Base-by-base conservation (phyloP, 306 rosid genomes). In the Gynostemma pentaphyllum region DNA sequence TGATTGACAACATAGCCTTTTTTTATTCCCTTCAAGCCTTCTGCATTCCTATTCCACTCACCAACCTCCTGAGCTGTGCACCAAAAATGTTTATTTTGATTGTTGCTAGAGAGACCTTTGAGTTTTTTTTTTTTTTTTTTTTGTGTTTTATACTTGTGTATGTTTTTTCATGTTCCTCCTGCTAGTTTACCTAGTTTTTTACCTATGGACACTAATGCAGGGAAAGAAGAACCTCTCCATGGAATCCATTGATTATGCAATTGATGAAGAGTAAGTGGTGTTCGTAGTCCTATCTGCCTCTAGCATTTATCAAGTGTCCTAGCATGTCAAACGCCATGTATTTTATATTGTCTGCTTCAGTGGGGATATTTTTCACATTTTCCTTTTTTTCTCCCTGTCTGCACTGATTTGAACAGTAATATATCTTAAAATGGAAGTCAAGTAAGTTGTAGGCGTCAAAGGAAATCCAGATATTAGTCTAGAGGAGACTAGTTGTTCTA, bases 161-260 rank as follows among this genome's bases (percentile, higher is more conserved):
- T 24, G 0, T 23, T 61, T 37, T 22, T 41, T 41, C 66, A 61
- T 61, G 50, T 41, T 14, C 34, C 36, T 27, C 64, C 41, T 2
- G 42, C 10, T 36, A 37, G 32, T 57, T 32, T 30, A 27, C 37
- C 56, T 27, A 15, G 62, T 59, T 15, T 64, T 18, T 61, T 34
- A 12, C 59, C 45, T 15, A 65, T 26, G 64, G 55, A 71, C 68
- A 50, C 56, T 41, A 62, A 12, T 70, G 62, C 88, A 94, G 99
- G 97, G 84, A 79, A 88, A 70, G 82, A 94, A 88, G 94, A 88
- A 94, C 69, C 87, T 86, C 74, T 88, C 99, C 65, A 78, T 86
- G 99, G 94, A 94, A 69, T 88, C 90, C 64, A 70, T 88, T 50
- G 95, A 86, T 61, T 68, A 28, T 56, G 4, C 79, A 37, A 0